Conservation (phyloP, 1,139 yeast species). For the Candida sp. region DNA sequence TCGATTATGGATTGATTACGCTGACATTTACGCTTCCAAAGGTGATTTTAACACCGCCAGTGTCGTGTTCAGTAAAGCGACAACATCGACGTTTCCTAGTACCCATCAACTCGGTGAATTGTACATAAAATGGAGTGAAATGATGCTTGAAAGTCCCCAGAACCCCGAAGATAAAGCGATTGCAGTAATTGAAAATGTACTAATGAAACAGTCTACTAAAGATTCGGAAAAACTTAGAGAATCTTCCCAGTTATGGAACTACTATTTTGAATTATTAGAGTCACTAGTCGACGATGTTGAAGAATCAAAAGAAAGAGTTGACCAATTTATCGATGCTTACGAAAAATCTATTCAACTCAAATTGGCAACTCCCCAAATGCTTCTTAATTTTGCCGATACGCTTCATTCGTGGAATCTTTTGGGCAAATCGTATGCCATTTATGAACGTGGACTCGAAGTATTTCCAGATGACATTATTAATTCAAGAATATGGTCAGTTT, state of each 20-base stretch:
- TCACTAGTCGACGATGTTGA: slow-evolving; percentile 40
- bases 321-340: slow-evolving; percentile 35
- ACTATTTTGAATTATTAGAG: slow-evolving; percentile 72
- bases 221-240: slow-evolving; percentile 43
- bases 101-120: slow-evolving; percentile 65
- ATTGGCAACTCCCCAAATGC: slow-evolving; percentile 65
- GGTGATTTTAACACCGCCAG: slow-evolving; percentile 61
- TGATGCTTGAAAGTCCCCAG: slow-evolving; percentile 51
- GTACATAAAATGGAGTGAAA: slow-evolving; percentile 73
- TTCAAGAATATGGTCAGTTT: slow-evolving; percentile 72
- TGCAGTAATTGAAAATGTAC: slow-evolving; percentile 48
- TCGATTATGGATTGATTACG: slow-evolving; percentile 68
- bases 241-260: slow-evolving; percentile 66
- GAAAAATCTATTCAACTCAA: slow-evolving; percentile 58
- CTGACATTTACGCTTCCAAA: slow-evolving; percentile 56
- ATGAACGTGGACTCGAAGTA: slow-evolving; percentile 61
- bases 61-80: slow-evolving; percentile 60
- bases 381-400: slow-evolving; percentile 65
- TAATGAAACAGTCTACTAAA: slow-evolving; percentile 22
- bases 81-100: slow-evolving; percentile 64
- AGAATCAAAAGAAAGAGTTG: slow-evolving; percentile 16
- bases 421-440: slow-evolving; percentile 57
- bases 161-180: slow-evolving; percentile 47
- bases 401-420: slow-evolving; percentile 46
- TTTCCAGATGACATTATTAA: slow-evolving; percentile 58